Percentiles rank a stretch among this genome's conserved stretches.
Evolutionary conservation across 345 rosid species (phyloP).

Genomic region (Barbarea vulgaris): DNA sequence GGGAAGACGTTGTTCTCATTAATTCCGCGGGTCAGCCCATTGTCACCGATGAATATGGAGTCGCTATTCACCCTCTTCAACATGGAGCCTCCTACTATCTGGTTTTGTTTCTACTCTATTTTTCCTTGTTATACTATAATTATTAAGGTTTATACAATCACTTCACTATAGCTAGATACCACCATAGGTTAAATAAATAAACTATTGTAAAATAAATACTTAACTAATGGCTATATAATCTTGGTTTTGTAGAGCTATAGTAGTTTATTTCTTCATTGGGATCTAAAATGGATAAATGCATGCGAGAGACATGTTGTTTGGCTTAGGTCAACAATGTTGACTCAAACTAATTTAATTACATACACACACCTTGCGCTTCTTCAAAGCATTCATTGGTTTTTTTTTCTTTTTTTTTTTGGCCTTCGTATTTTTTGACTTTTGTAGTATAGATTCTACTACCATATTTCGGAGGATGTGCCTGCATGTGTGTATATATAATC

Average conservation of each 20-base stretch:
- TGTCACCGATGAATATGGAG: slow-evolving; percentile 80
- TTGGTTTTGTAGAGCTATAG: slow-evolving; percentile 21
- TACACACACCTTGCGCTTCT: slow-evolving; percentile 29
- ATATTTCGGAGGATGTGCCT: slow-evolving; percentile 40
- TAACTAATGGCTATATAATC: slow-evolving; percentile 8
- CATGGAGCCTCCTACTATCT: slow-evolving; percentile 85
- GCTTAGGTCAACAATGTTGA: slow-evolving; percentile 44
- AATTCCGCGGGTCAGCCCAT: slow-evolving; percentile 81
- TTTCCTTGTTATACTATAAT: background rate
- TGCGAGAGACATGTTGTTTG: slow-evolving; percentile 49
- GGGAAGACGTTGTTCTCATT: slow-evolving; percentile 73
- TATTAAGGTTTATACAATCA: background rate
- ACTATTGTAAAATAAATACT: background rate
- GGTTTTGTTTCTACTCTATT: slow-evolving; percentile 39
- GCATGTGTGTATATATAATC: slow-evolving; percentile 28
- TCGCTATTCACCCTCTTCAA: slow-evolving; percentile 78
- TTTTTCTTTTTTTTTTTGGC: slow-evolving; percentile 28
- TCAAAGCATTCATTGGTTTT: slow-evolving; percentile 37
- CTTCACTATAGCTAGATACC: slow-evolving; percentile 27
- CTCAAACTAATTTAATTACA: slow-evolving; percentile 38
- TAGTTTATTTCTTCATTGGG: slow-evolving; percentile 43
- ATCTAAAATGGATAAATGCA: slow-evolving; percentile 49
- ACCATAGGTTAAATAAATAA: background rate
- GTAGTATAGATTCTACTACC: slow-evolving; percentile 22
- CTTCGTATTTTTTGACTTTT: slow-evolving; percentile 45